Base-by-base conservation (phyloP, 1,284 basidiomycete species). In the Leucoagaricus sp. region DNA sequence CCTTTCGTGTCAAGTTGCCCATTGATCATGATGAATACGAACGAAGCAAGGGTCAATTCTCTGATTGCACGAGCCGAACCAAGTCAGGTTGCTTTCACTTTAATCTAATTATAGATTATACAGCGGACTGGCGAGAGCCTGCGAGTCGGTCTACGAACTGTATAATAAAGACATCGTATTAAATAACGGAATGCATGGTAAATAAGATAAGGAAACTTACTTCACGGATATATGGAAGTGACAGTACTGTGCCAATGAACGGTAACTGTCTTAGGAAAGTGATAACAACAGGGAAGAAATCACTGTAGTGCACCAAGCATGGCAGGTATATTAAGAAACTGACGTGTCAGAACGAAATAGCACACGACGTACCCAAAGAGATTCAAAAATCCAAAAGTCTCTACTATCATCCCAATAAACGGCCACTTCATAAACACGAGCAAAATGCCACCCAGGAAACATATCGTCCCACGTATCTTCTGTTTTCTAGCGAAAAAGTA, bases 211-310 rank as follows among this genome's bases (percentile, higher is more conserved):
- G 13, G 34, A 34, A 28, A 77, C 86, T 74, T 70, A 90, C 89
- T 51, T 76, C 75, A 64, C 87, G 79, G 64, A 96, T 85, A 69
- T 91, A 94, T 3, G 97, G 96, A 61, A 98, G 70, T 4, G 89
- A 91, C 48, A 99, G 74, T 60, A 94, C 72, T 1, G 86, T 91
- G 29, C 97, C 97, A 58, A 99, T 84, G 64, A 98, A 85, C 1
- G 97, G 97, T 56, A 98, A 73, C 75, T 99, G 97, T 61, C 97
- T 82, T 62, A 99, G 75, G 80, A 99, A 98, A 47, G 93, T 96
- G 58, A 99, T 80, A 58, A 99, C 93, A 57, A 98, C 96, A 4
- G 97, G 97, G 86, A 99, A 99, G 81, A 99, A 99, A 75, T 98
- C 96, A 48, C 96, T 99, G 75, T 58, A 33, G 17, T 25, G 17